These are phyloP conservation scores for Hypoxylon cercidicola DNA, from an alignment of 495 filamentous ascomycete genomes.

Conservation along the genomic window DNA sequence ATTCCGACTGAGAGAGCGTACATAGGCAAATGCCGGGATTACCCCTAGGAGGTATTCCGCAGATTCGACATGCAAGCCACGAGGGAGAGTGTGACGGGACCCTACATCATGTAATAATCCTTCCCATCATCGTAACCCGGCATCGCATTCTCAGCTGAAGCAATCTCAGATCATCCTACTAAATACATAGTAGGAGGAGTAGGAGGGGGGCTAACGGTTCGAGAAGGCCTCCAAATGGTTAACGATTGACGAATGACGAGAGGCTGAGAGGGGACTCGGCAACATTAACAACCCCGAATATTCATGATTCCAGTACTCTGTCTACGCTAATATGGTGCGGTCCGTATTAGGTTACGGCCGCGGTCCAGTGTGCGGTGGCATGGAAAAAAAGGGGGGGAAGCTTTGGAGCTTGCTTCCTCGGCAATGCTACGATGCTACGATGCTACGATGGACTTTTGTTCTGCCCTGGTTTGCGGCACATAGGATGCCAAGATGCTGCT, in stretches of 20 bases:
- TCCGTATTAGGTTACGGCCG: constrained; percentile 22
- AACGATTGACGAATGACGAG: constrained; percentile 12
- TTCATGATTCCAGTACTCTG: constrained; percentile 17
- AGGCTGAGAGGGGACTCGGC: constrained; percentile 29
- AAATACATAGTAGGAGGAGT: neutral
- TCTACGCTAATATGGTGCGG: constrained; percentile 36
- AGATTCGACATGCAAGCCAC: constrained; percentile 35
- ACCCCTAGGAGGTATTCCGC: constrained; percentile 14
- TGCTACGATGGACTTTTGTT: constrained; percentile 35
- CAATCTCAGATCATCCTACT: neutral
- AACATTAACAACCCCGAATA: constrained; percentile 2
- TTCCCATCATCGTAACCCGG: constrained; percentile 10
- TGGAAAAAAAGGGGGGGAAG: constrained; percentile 3
- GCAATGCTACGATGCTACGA: constrained; percentile 36
- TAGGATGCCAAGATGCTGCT: constrained; percentile 32
- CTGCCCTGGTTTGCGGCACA: constrained; percentile 34
- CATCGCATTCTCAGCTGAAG: constrained; percentile 14
- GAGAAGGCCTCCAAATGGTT: neutral
- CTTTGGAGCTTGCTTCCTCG: constrained; percentile 20
- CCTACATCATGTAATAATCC: constrained; percentile 27
- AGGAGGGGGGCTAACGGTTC: constrained; percentile 1
- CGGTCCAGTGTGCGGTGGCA: constrained; percentile 4
- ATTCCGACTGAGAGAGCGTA: neutral
- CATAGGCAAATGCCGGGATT: constrained; percentile 21
- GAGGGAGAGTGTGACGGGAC: constrained; percentile 37